Conservation (phyloP, 192 early-diverging fungal genomes). For the Coemansia sp. region DNA sequence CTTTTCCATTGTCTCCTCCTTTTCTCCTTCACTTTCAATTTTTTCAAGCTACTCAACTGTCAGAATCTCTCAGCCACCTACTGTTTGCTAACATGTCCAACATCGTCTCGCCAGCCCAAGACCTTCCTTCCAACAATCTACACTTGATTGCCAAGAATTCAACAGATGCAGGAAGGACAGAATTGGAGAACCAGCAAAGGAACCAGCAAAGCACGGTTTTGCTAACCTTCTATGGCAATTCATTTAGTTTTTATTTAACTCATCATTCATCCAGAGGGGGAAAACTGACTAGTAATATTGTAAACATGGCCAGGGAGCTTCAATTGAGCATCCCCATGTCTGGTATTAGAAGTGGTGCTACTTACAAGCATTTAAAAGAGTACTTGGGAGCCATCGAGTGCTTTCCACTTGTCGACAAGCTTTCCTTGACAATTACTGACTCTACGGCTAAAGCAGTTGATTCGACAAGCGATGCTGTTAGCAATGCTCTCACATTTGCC, state of each 20-base stretch:
- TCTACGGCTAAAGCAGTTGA: neutral
- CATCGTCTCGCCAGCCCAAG: neutral
- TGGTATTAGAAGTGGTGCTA: neutral
- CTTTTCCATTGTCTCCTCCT: too few species aligned
- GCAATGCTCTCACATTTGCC: neutral
- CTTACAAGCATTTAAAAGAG: neutral
- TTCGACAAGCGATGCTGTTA: neutral
- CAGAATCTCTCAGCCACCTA: neutral
- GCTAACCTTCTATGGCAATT: neutral
- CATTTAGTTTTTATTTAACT: too few species aligned
- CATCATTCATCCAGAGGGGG: neutral
- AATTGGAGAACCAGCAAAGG: neutral
- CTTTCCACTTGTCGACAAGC: neutral
- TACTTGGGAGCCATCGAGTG: neutral
- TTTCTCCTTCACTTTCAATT: neutral
- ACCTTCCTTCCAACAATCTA: neutral
- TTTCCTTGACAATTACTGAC: neutral
- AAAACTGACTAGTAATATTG: neutral
- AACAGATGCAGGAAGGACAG: too few species aligned
- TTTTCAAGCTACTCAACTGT: neutral
- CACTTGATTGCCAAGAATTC: neutral
- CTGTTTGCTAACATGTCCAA: neutral
- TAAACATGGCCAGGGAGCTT: neutral
- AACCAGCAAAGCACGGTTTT: neutral
- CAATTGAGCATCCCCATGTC: neutral